phyloP scores from a whole-genome alignment of 2,329 filamentous ascomycete genomes.

The Stylonectria norvegica region DNA sequence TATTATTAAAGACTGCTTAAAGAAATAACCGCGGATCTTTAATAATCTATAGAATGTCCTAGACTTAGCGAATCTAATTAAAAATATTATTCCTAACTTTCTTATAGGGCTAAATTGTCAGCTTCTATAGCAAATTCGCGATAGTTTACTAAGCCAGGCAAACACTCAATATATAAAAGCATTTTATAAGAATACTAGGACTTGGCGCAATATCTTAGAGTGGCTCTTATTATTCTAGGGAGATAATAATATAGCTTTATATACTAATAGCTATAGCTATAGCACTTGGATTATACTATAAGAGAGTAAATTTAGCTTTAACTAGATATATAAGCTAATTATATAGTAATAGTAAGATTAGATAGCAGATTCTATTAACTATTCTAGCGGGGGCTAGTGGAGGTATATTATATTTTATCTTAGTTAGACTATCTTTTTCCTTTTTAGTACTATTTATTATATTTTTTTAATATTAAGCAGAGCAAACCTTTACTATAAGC shows the following conservation, averaged over 20 bases:
- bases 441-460: constrained; percentile 2
- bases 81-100: not conserved
- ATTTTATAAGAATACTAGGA: not conserved
- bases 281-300: constrained; percentile 1
- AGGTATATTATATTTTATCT: constrained; percentile 1
- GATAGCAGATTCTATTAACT: not conserved
- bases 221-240: not conserved
- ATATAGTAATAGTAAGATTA: not conserved
- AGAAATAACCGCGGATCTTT: not conserved
- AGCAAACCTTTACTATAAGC: not conserved
- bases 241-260: not conserved
- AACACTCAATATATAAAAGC: not conserved
- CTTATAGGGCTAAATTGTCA: not conserved
- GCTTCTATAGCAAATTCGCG: not conserved
- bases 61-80: not conserved
- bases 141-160: not conserved
- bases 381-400: not conserved
- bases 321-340: not conserved
- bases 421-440: constrained; percentile 3
- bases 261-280: constrained; percentile 2
- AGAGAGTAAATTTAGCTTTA: not conserved
- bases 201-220: not conserved
- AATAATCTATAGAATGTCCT: not conserved
- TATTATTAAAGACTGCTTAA: not conserved
- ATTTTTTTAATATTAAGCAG: not conserved